Evolutionary conservation across 2,329 filamentous ascomycete species (phyloP).

Genomic region (Neocucurbitaria cava): DNA sequence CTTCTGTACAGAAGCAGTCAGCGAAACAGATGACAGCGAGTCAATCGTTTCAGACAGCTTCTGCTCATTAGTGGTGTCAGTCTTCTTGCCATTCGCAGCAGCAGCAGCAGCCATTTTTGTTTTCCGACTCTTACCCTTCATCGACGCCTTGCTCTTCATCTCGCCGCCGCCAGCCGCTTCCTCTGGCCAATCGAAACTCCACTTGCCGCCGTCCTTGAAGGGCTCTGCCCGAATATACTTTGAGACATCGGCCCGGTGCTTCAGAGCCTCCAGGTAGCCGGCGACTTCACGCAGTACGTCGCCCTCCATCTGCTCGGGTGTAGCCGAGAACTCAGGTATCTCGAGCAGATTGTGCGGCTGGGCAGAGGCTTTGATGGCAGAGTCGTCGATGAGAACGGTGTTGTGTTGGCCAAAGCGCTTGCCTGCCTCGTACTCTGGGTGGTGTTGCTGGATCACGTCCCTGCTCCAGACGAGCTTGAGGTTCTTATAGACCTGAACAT

Average conservation of each 20-base stretch:
- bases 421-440: constrained; percentile 47
- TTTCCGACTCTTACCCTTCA: constrained; percentile 12
- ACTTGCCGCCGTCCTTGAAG: constrained; percentile 36
- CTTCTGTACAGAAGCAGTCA: constrained; percentile 5
- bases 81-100: not conserved
- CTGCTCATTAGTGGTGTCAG: not conserved
- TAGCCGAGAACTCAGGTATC: constrained; percentile 76
- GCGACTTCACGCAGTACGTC: constrained; percentile 60
- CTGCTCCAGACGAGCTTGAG: constrained; percentile 74
- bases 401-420: constrained; percentile 78
- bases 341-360: constrained; percentile 85
- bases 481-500: constrained; percentile 90
- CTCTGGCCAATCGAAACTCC: constrained; percentile 37
- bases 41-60: constrained; percentile 8
- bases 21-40: constrained; percentile 7
- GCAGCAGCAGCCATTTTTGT: no score
- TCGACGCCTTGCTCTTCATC: constrained; percentile 14
- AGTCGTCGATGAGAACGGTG: constrained; percentile 90
- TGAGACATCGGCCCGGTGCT: constrained; percentile 66
- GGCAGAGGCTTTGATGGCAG: constrained; percentile 75
- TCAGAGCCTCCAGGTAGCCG: constrained; percentile 60
- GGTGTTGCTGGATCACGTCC: constrained; percentile 51
- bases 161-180: constrained; percentile 15
- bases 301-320: constrained; percentile 48
- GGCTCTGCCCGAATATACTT: constrained; percentile 59